Conservation (phyloP, 2,329 filamentous ascomycete species). For the Xylaria digitata region DNA sequence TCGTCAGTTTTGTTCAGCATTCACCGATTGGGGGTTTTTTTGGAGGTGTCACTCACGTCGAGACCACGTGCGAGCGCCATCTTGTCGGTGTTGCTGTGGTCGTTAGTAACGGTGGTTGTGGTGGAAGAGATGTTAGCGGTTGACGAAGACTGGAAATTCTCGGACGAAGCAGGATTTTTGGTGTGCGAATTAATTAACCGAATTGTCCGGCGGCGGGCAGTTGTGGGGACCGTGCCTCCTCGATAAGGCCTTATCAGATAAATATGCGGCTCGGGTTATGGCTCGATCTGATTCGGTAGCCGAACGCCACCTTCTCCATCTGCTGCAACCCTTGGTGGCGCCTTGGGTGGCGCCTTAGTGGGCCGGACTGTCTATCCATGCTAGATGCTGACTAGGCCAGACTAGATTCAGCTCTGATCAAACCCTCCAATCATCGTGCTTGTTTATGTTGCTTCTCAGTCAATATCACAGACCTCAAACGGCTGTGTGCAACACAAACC, state of each 20-base stretch:
- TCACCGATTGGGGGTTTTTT: neutral
- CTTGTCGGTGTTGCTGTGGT: conserved; percentile 39
- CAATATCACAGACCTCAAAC: conserved; percentile 22
- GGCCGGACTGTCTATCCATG: no score
- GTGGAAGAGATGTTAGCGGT: conserved; percentile 24
- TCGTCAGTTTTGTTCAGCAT: conserved; percentile 23
- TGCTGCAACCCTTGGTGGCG: no score
- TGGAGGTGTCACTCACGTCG: conserved; percentile 32
- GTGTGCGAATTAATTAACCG: conserved; percentile 35
- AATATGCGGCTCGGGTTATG: conserved; percentile 31
- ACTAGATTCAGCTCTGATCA: neutral
- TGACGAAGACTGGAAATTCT: conserved; percentile 28
- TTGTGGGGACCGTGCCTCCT: conserved; percentile 11
- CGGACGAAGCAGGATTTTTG: conserved; percentile 25
- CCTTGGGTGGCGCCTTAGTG: no score
- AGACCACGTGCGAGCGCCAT: conserved; percentile 42
- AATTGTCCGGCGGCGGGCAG: conserved; percentile 27
- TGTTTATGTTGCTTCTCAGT: conserved; percentile 29
- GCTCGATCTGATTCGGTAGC: conserved; percentile 7
- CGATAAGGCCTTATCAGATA: conserved; percentile 33
- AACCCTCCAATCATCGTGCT: conserved; percentile 20
- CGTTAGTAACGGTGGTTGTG: conserved; percentile 38
- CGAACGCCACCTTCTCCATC: conserved; percentile 1
- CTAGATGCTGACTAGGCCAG: no score
- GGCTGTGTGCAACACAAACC: conserved; percentile 16